Base-by-base conservation (phyloP, 345 rosid species). In the Adansonia digitata region DNA sequence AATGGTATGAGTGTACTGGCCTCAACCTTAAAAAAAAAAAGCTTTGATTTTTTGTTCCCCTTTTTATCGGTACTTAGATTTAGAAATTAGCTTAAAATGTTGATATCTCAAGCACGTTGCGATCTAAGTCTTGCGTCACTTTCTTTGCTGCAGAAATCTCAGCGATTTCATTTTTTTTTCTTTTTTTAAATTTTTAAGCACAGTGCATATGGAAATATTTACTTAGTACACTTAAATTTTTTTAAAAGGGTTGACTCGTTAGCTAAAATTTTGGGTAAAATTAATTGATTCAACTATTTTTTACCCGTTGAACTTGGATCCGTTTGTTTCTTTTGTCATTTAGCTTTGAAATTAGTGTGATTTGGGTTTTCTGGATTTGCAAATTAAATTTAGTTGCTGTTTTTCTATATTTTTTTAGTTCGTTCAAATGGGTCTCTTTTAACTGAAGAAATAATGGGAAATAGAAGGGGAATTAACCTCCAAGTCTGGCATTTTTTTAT, bases 21-120 rank as follows among this genome's bases (percentile, higher is more conserved):
- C n/a, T n/a, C n/a, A n/a, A n/a, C n/a, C n/a, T n/a, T n/a, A n/a
- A n/a, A 27, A 56, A 13, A 57, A 52, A 46, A 46, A 0, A 48
- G 5, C 5, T 22, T 27, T 46, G 24, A 26, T 26, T 26, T 45
- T 71, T 40, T 56, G 78, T 66, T 78, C 57, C 63, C 75, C 42
- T 60, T 74, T 53, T 53, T 37, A 71, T 68, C 71, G 73, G 34
- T 81, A 27, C 24, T 17, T 24, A 27, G 72, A 68, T 68, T 29
- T 39, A 68, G 39, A 46, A 68, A 68, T 68, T 46, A 68, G 72
- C 39, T 68, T 40, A 17, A 45, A 46, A 45, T 27, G 24, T 68
- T 68, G 92, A 85, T 90, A 83, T 80, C 86, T 83, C 87, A 79
- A 84, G n/a, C 86, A 84, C 88, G 84, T 83, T 84, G 76, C 86